phyloP scores from a whole-genome alignment of 352 stramenopile genomes.

The Phytophthora meadii region DNA sequence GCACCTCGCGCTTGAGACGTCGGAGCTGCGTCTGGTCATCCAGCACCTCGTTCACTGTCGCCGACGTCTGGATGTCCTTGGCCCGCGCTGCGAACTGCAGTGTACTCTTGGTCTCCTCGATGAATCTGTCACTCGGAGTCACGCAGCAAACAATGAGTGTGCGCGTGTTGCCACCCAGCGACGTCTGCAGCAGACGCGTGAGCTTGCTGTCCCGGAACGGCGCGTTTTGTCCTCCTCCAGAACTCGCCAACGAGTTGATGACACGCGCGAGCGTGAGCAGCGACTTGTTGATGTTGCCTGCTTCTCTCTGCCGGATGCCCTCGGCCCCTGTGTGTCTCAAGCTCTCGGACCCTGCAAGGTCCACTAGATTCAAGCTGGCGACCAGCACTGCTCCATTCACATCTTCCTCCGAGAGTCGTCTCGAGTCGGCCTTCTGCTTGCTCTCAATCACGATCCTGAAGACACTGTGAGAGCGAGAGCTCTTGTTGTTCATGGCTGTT shows the following conservation, averaged over 20 bases:
- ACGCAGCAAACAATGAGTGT: constrained; percentile 92
- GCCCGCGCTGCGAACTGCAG: constrained; percentile 93
- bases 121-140: constrained; percentile 72
- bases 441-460: constrained; percentile 88
- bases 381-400: constrained; percentile 90
- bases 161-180: constrained; percentile 91
- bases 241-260: constrained; percentile 85
- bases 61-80: constrained; percentile 89
- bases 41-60: constrained; percentile 89
- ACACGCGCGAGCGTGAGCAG: constrained; percentile 95
- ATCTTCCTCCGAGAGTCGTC: constrained; percentile 70
- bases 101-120: constrained; percentile 90
- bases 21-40: constrained; percentile 91
- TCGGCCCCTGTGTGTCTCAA: constrained; percentile 95
- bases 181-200: constrained; percentile 92
- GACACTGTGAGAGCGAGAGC: constrained; percentile 83
- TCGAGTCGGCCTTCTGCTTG: constrained; percentile 60
- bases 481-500: constrained; percentile 86
- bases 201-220: constrained; percentile 93
- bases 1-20: constrained; percentile 73
- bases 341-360: constrained; percentile 98
- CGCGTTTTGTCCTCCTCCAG: constrained; percentile 48
- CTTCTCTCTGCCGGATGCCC: constrained; percentile 95
- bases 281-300: constrained; percentile 97
- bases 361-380: constrained; percentile 96